Evolutionary conservation across 805 yeast species (phyloP).

Genomic region (Metschnikowia chrysomelidarum): DNA sequence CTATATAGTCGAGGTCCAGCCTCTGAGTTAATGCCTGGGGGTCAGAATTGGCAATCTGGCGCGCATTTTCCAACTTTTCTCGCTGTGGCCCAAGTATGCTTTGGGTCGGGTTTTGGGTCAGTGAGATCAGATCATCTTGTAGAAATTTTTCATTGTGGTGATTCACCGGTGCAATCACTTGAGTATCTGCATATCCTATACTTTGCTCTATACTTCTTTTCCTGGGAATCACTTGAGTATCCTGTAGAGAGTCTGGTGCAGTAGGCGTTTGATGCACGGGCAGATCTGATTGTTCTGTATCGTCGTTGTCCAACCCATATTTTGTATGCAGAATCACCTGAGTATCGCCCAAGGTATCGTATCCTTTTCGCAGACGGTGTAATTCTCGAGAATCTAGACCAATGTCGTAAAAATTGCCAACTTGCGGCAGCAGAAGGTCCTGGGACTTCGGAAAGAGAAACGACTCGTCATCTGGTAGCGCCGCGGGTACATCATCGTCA

Average conservation of each 20-base stretch:
- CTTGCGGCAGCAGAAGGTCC: conserved; percentile 1
- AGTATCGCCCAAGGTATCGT: conserved; percentile 11
- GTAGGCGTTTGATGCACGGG: too few relatives aligned
- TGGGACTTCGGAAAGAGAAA: conserved; percentile 7
- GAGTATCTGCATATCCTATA: conserved; percentile 15
- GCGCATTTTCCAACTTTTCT: too few relatives aligned
- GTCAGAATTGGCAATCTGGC: background rate
- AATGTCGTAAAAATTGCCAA: background rate
- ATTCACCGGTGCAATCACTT: too few relatives aligned
- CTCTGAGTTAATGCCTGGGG: conserved; percentile 1
- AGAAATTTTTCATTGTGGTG: too few relatives aligned
- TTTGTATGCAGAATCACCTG: conserved; percentile 6
- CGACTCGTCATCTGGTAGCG: conserved; percentile 11
- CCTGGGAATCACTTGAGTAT: conserved; percentile 1
- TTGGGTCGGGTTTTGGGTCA: too few relatives aligned
- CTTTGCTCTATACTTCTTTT: too few relatives aligned
- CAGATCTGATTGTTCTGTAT: too few relatives aligned
- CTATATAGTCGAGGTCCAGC: conserved; percentile 1
- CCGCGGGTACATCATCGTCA: conserved; percentile 5
- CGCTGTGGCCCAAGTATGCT: too few relatives aligned
- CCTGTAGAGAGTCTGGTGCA: background rate
- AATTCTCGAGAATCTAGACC: background rate
- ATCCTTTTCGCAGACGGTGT: conserved; percentile 6
- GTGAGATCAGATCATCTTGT: too few relatives aligned
- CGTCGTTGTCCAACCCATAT: too few relatives aligned